A percentile compares a stretch with the other conserved stretches of the same genome.
Conservation (phyloP, 2,329 filamentous ascomycete species). For the Curvularia lunata region DNA sequence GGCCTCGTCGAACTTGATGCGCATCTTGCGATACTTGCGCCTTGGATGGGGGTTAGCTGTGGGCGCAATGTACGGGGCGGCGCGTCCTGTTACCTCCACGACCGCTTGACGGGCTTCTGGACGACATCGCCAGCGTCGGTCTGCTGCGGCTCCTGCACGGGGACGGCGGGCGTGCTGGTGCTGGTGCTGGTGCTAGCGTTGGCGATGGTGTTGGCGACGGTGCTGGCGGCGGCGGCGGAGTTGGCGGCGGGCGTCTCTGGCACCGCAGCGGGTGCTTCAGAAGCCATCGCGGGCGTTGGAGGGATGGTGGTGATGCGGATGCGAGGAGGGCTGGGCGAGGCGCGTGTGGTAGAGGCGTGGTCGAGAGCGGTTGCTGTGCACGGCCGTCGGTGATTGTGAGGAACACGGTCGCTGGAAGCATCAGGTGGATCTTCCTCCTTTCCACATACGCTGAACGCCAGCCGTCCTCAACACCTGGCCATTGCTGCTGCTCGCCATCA, state of each 20-base stretch:
- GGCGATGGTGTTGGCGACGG: not conserved
- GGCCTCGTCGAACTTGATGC: conserved; percentile 75
- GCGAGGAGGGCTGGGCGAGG: not conserved
- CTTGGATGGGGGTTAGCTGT: conserved; percentile 27
- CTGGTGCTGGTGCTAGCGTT: not conserved
- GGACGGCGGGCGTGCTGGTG: not conserved
- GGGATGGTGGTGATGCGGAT: conserved; percentile 9
- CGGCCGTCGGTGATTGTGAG: conserved; percentile 16
- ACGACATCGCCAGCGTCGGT: conserved; percentile 28
- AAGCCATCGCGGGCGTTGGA: conserved; percentile 33
- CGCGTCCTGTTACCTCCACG: conserved; percentile 44
- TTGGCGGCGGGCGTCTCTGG: conserved; percentile 16
- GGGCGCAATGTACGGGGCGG: not conserved
- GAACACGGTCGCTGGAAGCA: conserved; percentile 22
- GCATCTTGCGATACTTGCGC: conserved; percentile 97
- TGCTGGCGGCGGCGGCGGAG: not conserved
- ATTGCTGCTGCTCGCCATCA: not conserved
- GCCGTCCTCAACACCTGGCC: not conserved
- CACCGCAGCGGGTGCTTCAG: conserved; percentile 25
- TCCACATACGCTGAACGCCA: not conserved
- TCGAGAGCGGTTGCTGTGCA: conserved; percentile 10
- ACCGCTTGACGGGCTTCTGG: conserved; percentile 45
- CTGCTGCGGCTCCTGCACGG: conserved; percentile 8
- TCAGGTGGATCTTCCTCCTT: conserved; percentile 21
- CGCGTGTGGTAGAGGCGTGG: not conserved